These are phyloP conservation scores for Isatis lusitanica DNA, from an alignment of 441 rosid species.

Conservation along the genomic window DNA sequence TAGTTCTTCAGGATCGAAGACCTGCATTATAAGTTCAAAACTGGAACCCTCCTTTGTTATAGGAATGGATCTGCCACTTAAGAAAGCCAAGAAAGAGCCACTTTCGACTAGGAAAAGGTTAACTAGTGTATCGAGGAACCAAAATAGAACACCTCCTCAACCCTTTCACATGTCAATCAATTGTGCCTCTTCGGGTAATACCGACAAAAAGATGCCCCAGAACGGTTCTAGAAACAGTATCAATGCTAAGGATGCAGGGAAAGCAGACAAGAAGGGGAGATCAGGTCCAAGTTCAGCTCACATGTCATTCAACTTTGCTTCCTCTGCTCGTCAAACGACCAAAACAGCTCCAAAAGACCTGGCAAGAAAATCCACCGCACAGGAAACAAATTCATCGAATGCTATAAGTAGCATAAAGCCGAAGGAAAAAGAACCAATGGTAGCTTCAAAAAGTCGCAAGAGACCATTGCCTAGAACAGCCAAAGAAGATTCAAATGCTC, in stretches of 20 bases:
- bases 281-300: constrained; percentile 24
- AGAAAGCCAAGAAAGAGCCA: constrained; percentile 16
- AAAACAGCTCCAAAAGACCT: neutral
- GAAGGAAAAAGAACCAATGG: constrained; percentile 32
- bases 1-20: constrained; percentile 23
- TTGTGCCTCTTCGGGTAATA: constrained; percentile 6
- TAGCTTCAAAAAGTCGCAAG: constrained; percentile 42
- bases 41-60: neutral
- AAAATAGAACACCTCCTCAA: constrained; percentile 16
- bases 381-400: constrained; percentile 37
- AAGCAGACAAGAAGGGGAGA: constrained; percentile 26
- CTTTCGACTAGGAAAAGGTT: constrained; percentile 16
- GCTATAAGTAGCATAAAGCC: constrained; percentile 33
- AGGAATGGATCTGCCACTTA: constrained; percentile 8
- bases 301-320: constrained; percentile 34
- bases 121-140: constrained; percentile 3
- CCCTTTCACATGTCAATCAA: constrained; percentile 4
- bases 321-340: constrained; percentile 15
- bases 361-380: constrained; percentile 30
- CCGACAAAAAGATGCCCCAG: constrained; percentile 28
- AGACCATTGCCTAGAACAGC: constrained; percentile 40
- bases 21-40: constrained; percentile 6
- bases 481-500: constrained; percentile 41
- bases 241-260: neutral
- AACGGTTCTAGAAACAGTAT: neutral